Base-by-base conservation (phyloP, 108 stramenopile genomes). In the Chaetoceros muelleri region DNA sequence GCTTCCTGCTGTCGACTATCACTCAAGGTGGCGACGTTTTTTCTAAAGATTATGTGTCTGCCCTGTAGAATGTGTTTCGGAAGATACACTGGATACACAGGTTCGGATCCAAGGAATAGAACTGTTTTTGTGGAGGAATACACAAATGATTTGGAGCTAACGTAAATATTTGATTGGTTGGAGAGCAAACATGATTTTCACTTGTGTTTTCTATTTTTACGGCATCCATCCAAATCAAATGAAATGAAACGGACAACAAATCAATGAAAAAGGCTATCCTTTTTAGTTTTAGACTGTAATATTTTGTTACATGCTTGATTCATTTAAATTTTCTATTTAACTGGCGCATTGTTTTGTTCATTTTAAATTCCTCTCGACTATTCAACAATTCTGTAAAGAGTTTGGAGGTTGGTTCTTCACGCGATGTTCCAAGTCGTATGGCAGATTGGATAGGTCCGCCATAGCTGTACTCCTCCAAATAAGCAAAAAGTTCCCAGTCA, bases 401-500 rank as follows among this genome's bases (percentile, higher is more conserved):
- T 3, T 79, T 47, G 2, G 77, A 79, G 0, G 62, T 76, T 17
- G 87, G 87, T 58, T 89, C 83, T 18, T 79, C 73, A 52, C 61
- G 48, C 44, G 72, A 71, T 0, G 81, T 80, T 34, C 87, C 87
- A 28, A 89, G 65, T 58, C 76, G 81, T 19, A 85, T 61, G n/a
- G 67, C 59, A 20, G 58, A 54, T 57, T 80, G 69, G 21, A 30
- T 48, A 18, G 69, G 59, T 31, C 61, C 71, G 24, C 21, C 53
- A 50, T 58, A 47, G 16, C 51, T 44, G 68, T 73, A 80, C 52
- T 80, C 78, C 60, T 90, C 88, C 22, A 64, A 52, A 56, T 76
- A 86, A 0, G 88, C 88, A 73, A 80, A 90, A 30, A 90, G 56
- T 66, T 90, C 84, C 88, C 88, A 90, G 70, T 90, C 88, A 64